These are phyloP conservation scores for Hermanozyma aechmeae DNA, from an alignment of 805 yeast species.

Conservation along the genomic window DNA sequence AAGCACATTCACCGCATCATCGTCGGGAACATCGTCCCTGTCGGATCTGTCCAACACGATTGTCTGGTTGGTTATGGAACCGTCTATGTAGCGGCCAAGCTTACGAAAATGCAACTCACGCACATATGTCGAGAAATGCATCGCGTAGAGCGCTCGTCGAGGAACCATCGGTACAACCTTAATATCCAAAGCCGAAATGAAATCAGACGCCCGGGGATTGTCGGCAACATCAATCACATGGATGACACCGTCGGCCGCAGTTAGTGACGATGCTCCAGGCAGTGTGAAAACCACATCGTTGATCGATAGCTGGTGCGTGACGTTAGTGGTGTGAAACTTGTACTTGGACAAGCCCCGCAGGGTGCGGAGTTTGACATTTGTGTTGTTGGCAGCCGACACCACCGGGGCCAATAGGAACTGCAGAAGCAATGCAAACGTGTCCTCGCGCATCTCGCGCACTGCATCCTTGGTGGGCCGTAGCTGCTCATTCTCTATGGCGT, in stretches of 20 bases:
- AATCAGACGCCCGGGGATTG: constrained; percentile 7
- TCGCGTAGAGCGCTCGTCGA: constrained; percentile 25
- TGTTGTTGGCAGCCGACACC: constrained; percentile 16
- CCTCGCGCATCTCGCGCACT: constrained; percentile 18
- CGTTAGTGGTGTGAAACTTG: too few species aligned
- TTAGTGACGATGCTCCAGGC: constrained; percentile 5
- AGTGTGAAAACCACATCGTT: too few species aligned
- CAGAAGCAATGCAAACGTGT: constrained; percentile 17
- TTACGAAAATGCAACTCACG: constrained; percentile 59
- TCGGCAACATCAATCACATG: constrained; percentile 17
- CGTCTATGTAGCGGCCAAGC: constrained; percentile 47
- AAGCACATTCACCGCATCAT: neutral
- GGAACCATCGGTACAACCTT: constrained; percentile 20
- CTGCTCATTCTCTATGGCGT: constrained; percentile 8
- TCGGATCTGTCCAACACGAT: constrained; percentile 43
- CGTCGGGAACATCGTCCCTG: constrained; percentile 21
- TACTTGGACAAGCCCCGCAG: too few species aligned
- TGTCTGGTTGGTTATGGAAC: constrained; percentile 43
- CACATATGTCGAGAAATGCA: constrained; percentile 52
- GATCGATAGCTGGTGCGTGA: too few species aligned
- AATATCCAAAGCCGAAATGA: constrained; percentile 14
- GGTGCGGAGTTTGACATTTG: constrained; percentile 1
- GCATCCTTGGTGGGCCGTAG: constrained; percentile 21
- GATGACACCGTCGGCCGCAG: constrained; percentile 23
- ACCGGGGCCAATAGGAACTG: constrained; percentile 16